Conservation (phyloP, 768 basidiomycete species). For the Calvatia gigantea region DNA sequence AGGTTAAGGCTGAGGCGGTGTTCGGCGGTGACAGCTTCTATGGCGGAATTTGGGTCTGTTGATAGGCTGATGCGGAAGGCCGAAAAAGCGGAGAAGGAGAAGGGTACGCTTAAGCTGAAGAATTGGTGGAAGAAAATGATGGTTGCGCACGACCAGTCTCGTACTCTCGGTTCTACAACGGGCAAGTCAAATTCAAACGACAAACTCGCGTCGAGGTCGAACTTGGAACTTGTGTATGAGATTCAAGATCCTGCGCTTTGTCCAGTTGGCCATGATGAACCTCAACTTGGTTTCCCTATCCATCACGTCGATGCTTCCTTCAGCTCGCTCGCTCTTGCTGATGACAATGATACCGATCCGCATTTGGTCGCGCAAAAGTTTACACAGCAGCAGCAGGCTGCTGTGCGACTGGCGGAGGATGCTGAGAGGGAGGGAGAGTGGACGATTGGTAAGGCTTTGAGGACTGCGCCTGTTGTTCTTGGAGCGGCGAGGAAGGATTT, state of each 20-base stretch:
- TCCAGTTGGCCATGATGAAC: constrained; percentile 37
- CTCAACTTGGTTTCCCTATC: constrained; percentile 20
- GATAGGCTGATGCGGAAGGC: constrained; percentile 10
- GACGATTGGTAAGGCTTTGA: constrained; percentile 37
- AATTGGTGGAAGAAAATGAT: constrained; percentile 66
- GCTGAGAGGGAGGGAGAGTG: constrained; percentile 23
- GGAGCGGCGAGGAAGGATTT: constrained; percentile 56
- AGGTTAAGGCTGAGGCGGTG: constrained; percentile 29
- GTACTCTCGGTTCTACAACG: constrained; percentile 10
- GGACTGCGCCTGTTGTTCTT: constrained; percentile 45
- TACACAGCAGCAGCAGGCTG: not conserved
- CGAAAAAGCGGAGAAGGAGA: constrained; percentile 22
- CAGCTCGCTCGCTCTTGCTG: constrained; percentile 6
- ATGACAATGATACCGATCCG: not conserved
- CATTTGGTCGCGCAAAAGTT: not conserved
- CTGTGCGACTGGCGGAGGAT: not conserved
- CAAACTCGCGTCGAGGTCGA: constrained; percentile 11
- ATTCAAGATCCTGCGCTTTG: constrained; percentile 34
- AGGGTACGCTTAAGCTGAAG: constrained; percentile 43
- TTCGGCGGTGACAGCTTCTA: not conserved
- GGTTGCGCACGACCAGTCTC: constrained; percentile 27
- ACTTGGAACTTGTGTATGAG: constrained; percentile 36
- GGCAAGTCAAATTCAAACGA: constrained; percentile 4
- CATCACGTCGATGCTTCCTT: not conserved
- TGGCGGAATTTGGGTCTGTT: constrained; percentile 4